phyloP scores from a whole-genome alignment of 139 green algal genomes.

The Trebouxia sp. region DNA sequence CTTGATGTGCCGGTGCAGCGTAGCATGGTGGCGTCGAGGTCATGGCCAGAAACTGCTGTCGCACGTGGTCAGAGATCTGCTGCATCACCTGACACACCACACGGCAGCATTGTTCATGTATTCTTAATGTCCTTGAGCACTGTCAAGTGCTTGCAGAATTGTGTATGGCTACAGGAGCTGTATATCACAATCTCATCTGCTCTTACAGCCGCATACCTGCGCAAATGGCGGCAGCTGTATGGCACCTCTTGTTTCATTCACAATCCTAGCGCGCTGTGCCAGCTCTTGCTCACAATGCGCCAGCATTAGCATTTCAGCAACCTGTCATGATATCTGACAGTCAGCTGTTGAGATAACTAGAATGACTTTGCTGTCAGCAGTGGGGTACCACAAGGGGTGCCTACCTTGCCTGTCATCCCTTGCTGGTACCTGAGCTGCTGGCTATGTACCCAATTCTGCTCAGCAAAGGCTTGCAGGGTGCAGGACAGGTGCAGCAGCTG shows the following conservation, averaged over 20 bases:
- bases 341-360: too few species aligned
- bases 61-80: constrained; percentile 16
- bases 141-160: too few species aligned
- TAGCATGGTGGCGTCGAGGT: too few species aligned
- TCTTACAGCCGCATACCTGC: too few species aligned
- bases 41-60: background rate
- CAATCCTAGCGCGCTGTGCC: constrained; percentile 3
- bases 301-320: constrained; percentile 21
- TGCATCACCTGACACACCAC: background rate
- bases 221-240: constrained; percentile 11
- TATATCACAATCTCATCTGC: too few species aligned
- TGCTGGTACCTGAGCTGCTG: background rate
- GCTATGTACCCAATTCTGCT: background rate
- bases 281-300: constrained; percentile 19
- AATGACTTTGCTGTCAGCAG: too few species aligned
- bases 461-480: constrained; percentile 3
- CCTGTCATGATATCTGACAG: background rate
- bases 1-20: too few species aligned
- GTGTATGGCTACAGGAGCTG: too few species aligned
- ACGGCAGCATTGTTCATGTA: too few species aligned
- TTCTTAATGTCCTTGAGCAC: too few species aligned
- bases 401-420: background rate
- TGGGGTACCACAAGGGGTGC: too few species aligned
- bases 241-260: background rate
- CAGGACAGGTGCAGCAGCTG: background rate